Percentiles rank a stretch among this genome's conserved stretches.
These are phyloP conservation scores for Aspergillus alliaceus DNA, from an alignment of 2,329 filamentous ascomycete genomes.

Conservation along the genomic window DNA sequence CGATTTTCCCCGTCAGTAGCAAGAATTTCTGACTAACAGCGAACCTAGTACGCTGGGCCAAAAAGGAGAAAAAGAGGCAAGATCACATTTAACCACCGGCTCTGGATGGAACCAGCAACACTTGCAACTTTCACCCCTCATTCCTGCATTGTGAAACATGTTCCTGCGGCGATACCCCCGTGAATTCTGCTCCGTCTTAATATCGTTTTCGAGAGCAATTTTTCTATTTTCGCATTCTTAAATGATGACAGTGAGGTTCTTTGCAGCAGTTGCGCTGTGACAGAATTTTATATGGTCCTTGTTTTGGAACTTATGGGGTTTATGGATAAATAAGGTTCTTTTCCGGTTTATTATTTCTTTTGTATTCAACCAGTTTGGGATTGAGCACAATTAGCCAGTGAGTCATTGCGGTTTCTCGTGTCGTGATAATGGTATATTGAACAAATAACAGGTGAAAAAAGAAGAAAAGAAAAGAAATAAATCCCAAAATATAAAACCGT, in stretches of 20 bases:
- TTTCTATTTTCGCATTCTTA: not conserved
- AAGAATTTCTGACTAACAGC: not conserved
- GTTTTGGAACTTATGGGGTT: not conserved
- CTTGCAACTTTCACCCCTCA: not conserved
- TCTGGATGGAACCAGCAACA: not conserved
- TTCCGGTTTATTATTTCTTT: not conserved
- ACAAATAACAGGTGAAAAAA: not conserved
- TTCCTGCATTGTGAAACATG: constrained; percentile 13
- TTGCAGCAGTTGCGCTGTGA: not conserved
- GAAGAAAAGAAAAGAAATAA: not conserved
- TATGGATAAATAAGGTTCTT: not conserved
- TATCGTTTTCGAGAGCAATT: not conserved
- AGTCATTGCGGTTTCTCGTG: no score
- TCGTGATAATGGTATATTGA: not conserved
- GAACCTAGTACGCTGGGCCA: constrained; percentile 56
- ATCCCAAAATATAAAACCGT: not conserved
- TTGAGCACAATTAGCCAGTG: not conserved
- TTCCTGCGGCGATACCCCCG: constrained; percentile 17
- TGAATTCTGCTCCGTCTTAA: constrained; percentile 5
- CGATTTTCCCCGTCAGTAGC: not conserved
- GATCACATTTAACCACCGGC: constrained; percentile 19
- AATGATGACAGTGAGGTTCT: not conserved
- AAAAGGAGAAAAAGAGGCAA: constrained; percentile 73
- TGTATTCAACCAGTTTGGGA: not conserved
- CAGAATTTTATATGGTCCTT: not conserved